Conservation (phyloP, 2,329 filamentous ascomycete genomes). For the Colletotrichum eleusines region DNA sequence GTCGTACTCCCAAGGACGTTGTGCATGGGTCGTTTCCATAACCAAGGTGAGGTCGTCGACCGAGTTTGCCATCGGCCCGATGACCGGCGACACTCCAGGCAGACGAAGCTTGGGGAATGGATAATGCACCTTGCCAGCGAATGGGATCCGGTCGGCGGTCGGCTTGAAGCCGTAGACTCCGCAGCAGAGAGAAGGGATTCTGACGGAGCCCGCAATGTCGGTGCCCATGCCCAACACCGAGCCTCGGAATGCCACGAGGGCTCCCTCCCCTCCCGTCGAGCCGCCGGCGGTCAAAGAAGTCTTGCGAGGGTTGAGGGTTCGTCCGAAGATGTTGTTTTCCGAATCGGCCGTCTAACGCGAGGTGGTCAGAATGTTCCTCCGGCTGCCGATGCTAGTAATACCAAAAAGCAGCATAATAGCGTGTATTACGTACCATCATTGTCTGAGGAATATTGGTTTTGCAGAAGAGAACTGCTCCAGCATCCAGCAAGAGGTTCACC, state of each 20-base stretch:
- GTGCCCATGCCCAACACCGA: slow-evolving; percentile 57
- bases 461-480: slow-evolving; percentile 75
- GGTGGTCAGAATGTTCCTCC: neutral
- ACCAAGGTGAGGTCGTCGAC: slow-evolving; percentile 56
- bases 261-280: slow-evolving; percentile 69
- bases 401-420: too few species aligned
- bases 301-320: slow-evolving; percentile 72
- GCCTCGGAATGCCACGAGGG: slow-evolving; percentile 56
- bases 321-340: slow-evolving; percentile 60
- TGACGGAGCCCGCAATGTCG: slow-evolving; percentile 59
- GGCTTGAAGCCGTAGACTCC: slow-evolving; percentile 59
- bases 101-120: slow-evolving; percentile 28
- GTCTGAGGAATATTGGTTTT: slow-evolving; percentile 78
- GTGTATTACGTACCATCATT: slow-evolving; percentile 55
- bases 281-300: slow-evolving; percentile 72
- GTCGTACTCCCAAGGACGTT: slow-evolving; percentile 60
- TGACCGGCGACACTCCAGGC: slow-evolving; percentile 52
- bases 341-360: slow-evolving; percentile 68
- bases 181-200: slow-evolving; percentile 58
- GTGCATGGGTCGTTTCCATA: slow-evolving; percentile 55
- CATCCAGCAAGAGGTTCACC: slow-evolving; percentile 67
- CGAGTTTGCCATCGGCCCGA: slow-evolving; percentile 57
- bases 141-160: slow-evolving; percentile 50
- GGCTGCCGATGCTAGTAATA: too few species aligned
- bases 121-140: slow-evolving; percentile 22